A percentile compares a stretch with the other conserved stretches of the same genome.
Evolutionary conservation across 2,329 filamentous ascomycete species (phyloP).

Genomic region (Didymella pomorum): DNA sequence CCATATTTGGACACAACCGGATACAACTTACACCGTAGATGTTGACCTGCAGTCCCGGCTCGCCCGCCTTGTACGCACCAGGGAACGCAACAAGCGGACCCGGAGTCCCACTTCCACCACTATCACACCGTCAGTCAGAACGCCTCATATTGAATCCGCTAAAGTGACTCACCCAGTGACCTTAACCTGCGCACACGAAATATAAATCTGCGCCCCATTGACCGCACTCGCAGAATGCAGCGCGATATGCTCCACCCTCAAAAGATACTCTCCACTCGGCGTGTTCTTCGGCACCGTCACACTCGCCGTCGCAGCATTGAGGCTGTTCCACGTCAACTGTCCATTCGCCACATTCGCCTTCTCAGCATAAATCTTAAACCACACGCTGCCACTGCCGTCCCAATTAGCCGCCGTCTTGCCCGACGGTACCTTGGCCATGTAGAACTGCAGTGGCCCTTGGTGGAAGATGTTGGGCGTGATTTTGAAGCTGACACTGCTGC

Average conservation of each 20-base stretch:
- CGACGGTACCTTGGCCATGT: slow-evolving; percentile 48
- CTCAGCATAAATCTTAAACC: slow-evolving; percentile 49
- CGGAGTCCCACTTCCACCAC: slow-evolving; percentile 48
- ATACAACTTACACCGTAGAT: slow-evolving; percentile 33
- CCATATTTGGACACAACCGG: too few species aligned
- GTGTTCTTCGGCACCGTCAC: slow-evolving; percentile 52
- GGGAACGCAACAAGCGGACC: slow-evolving; percentile 53
- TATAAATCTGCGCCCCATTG: slow-evolving; percentile 56
- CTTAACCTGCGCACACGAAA: slow-evolving; percentile 57
- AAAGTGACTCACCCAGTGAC: slow-evolving; percentile 42
- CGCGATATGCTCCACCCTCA: slow-evolving; percentile 58
- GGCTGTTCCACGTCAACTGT: slow-evolving; percentile 38
- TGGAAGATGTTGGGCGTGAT: slow-evolving; percentile 44
- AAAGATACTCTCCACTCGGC: slow-evolving; percentile 56
- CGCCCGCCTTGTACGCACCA: slow-evolving; percentile 48
- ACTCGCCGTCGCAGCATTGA: slow-evolving; percentile 35
- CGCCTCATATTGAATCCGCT: not conserved
- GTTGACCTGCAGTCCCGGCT: slow-evolving; percentile 46
- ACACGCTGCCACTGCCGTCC: slow-evolving; percentile 47
- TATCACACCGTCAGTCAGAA: not conserved
- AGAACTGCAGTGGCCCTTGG: slow-evolving; percentile 49
- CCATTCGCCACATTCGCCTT: slow-evolving; percentile 29
- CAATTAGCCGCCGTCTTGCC: slow-evolving; percentile 39
- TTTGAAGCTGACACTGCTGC: slow-evolving; percentile 45
- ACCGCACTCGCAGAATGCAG: slow-evolving; percentile 49